These are phyloP conservation scores for Leishmania tropica DNA, from an alignment of 208 protist genomes.

Conservation along the genomic window DNA sequence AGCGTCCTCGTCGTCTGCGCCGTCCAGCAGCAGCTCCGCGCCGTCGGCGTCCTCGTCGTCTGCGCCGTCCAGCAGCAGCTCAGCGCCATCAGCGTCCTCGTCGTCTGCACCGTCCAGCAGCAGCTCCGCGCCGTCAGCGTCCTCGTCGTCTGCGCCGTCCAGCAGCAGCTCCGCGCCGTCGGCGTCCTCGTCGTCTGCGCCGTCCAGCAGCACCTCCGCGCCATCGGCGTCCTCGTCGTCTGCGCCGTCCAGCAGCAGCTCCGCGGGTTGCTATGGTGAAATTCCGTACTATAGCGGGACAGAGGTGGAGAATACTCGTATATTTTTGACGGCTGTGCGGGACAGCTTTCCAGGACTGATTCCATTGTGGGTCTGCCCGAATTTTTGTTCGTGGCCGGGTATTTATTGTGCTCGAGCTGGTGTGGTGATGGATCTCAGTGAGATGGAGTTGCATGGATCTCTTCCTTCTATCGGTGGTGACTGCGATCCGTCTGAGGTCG, in stretches of 20 bases:
- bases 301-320: not conserved
- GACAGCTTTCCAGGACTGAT: not conserved
- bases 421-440: not conserved
- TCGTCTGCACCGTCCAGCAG: not conserved
- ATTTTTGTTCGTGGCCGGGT: constrained; percentile 13
- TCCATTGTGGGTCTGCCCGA: not conserved
- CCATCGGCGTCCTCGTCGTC: not conserved
- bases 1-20: too few relatives aligned
- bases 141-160: not conserved
- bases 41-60: not conserved
- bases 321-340: not conserved
- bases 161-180: not conserved
- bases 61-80: not conserved
- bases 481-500: not conserved
- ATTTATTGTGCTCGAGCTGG: not conserved
- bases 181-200: too few relatives aligned
- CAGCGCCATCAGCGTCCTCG: not conserved
- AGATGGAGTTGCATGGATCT: not conserved
- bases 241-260: constrained; percentile 3
- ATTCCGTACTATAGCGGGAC: not conserved
- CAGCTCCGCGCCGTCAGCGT: not conserved
- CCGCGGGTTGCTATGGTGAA: not conserved
- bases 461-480: not conserved
- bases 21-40: not conserved
- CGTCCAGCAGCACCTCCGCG: not conserved